Evolutionary conservation across 208 protist species (phyloP).

Genomic region (Wallacemonas sp.): DNA sequence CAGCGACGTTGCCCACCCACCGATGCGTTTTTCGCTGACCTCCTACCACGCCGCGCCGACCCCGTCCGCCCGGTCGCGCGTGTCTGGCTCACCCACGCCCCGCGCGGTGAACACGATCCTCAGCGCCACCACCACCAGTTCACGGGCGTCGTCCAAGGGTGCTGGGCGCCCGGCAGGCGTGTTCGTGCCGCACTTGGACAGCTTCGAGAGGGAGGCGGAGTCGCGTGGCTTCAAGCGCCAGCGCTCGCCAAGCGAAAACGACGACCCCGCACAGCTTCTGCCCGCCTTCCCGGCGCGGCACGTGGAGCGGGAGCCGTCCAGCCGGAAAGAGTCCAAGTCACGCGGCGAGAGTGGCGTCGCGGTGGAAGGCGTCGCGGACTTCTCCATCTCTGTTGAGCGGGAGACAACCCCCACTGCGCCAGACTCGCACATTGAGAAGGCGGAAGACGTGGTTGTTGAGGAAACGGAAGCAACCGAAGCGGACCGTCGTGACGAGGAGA

Average conservation of each 20-base stretch:
- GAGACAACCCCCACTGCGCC: too few species aligned
- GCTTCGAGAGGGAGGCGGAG: neutral
- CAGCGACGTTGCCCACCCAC: constrained; percentile 17
- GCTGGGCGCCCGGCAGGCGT: neutral
- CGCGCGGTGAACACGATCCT: constrained; percentile 33
- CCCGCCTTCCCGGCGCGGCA: constrained; percentile 9
- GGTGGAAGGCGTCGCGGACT: neutral
- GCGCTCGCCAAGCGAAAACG: constrained; percentile 11
- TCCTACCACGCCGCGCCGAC: constrained; percentile 22
- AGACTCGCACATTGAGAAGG: too few species aligned
- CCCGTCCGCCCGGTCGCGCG: neutral
- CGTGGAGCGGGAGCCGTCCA: constrained; percentile 4
- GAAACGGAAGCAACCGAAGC: too few species aligned
- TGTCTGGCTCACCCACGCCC: constrained; percentile 18
- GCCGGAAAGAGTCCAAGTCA: neutral
- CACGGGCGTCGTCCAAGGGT: neutral
- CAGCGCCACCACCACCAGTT: neutral
- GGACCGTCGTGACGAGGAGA: neutral
- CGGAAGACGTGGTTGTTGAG: too few species aligned
- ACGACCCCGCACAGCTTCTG: neutral
- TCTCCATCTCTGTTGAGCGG: neutral
- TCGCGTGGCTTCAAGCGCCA: neutral
- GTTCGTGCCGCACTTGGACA: neutral
- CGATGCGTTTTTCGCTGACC: constrained; percentile 45
- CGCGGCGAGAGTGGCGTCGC: neutral